phyloP scores from a whole-genome alignment of 1,139 yeast species.

The Protomyces pachydermus region DNA sequence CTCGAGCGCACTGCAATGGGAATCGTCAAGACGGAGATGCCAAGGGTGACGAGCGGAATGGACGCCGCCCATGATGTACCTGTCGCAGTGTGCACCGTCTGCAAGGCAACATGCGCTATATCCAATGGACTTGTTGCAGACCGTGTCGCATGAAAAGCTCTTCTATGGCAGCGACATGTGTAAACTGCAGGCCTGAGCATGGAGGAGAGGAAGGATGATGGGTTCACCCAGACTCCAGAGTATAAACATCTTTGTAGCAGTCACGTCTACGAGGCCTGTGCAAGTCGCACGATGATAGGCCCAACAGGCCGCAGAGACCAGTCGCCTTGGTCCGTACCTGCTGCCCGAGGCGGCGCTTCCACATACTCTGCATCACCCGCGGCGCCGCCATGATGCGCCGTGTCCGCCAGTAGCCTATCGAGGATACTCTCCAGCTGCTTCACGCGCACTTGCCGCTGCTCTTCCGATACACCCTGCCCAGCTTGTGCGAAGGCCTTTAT shows the following conservation, averaged over 20 bases:
- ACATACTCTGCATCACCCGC: neutral
- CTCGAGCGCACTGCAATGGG: slow-evolving; percentile 19
- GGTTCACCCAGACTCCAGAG: neutral
- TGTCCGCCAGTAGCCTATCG: neutral
- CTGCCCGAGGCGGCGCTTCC: neutral
- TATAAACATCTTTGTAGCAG: neutral
- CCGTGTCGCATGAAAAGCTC: neutral
- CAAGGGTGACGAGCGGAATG: slow-evolving; percentile 8
- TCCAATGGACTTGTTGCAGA: neutral
- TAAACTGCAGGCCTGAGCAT: neutral
- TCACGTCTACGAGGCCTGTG: neutral
- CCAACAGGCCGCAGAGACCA: neutral
- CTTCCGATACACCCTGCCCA: neutral
- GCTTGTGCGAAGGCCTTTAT: neutral
- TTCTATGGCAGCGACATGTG: neutral
- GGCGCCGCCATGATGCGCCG: neutral
- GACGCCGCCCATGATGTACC: slow-evolving; percentile 1
- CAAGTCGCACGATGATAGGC: neutral
- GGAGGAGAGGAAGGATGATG: neutral
- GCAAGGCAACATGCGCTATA: neutral
- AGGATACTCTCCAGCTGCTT: neutral
- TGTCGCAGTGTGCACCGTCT: slow-evolving; percentile 2
- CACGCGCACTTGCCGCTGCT: neutral
- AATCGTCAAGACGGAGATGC: slow-evolving; percentile 12
- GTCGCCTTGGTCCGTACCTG: neutral